A percentile compares a stretch with the other conserved stretches of the same genome.
phyloP scores from a whole-genome alignment of 2,329 filamentous ascomycete genomes.

The Stemphylium lycopersici region DNA sequence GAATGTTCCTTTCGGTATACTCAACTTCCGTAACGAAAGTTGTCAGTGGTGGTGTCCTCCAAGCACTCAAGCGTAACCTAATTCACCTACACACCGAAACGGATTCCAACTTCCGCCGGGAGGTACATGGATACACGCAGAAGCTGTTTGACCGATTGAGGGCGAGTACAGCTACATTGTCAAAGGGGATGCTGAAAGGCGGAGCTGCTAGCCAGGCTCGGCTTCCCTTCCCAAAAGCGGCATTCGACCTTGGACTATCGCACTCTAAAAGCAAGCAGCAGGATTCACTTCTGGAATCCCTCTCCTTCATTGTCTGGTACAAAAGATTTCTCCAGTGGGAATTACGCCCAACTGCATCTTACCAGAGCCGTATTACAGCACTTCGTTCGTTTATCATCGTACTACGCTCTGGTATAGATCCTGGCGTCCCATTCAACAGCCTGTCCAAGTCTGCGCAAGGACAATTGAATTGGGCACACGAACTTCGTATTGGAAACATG shows the following conservation, averaged over 20 bases:
- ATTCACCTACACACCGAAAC: constrained; percentile 79
- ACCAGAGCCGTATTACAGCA: constrained; percentile 85
- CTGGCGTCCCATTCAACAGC: constrained; percentile 46
- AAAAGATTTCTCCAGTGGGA: constrained; percentile 73
- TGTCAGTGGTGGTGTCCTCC: constrained; percentile 67
- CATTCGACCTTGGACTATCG: not conserved
- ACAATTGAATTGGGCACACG: constrained; percentile 58
- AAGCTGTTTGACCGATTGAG: constrained; percentile 75
- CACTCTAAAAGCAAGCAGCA: not conserved
- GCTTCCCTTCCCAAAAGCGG: constrained; percentile 25
- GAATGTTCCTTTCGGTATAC: constrained; percentile 78
- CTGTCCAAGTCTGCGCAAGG: constrained; percentile 58
- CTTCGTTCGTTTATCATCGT: constrained; percentile 73
- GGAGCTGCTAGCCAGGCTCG: constrained; percentile 7
- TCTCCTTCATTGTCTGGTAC: constrained; percentile 76
- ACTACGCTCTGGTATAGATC: constrained; percentile 71
- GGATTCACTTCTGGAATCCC: constrained; percentile 56
- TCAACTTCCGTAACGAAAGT: constrained; percentile 77
- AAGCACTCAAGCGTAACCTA: constrained; percentile 69
- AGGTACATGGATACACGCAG: constrained; percentile 75
- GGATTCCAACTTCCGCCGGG: constrained; percentile 84
- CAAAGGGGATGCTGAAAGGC: constrained; percentile 24
- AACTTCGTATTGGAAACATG: constrained; percentile 52
- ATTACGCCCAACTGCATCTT: constrained; percentile 80
- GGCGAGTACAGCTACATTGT: constrained; percentile 43